Evolutionary conservation across 2,329 filamentous ascomycete genomes (phyloP), one percentile per base, ranked within the genome.

Genomic region (Penicillium freii): DNA sequence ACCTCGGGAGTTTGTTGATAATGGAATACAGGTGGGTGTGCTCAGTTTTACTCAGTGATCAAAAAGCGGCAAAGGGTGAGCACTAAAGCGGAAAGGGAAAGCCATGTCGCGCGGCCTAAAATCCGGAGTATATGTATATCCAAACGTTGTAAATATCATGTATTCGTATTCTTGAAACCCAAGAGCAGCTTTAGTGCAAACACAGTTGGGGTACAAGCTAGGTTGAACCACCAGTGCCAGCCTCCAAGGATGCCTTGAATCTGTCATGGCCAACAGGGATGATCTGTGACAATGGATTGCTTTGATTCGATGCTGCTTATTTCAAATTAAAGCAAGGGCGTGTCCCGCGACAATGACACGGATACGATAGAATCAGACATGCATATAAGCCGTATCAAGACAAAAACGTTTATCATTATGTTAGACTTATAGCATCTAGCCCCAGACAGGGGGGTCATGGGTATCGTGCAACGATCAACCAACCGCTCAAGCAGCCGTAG

Each of bases 401-500:
- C 46, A 57, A 52, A 57, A 55, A 62, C 58, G 50, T 61, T 56
- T 53, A 62, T 62, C 60, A 59, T 66, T 60, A 63, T 54, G 55
- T 53, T 57, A 33, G 43, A 44, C 42, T 49, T 61, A 57, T 50
- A 52, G 46, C 38, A 55, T 64, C 61, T 58, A 58, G 56, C 46
- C 49, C 57, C 46, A 40, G 42, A 51, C 29, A 40, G 29, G 51
- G 43, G 38, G 46, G 58, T 58, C 56, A 61, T 64, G 61, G 54
- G 63, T 65, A 66, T 66, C 56, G 55, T 61, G 44, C 54, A 59
- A 51, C 47, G 55, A 47, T 57, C 33, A 57, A 15, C 27, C 45
- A 43, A 48, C 23, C 34, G 27, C 48, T 63, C 54, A 66, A 42
- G 62, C 59, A 34, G 63, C 62, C 43, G 60, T 57, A 17, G 66